Conservation (phyloP, 2,329 filamentous ascomycete genomes). For the Alternaria sp. region DNA sequence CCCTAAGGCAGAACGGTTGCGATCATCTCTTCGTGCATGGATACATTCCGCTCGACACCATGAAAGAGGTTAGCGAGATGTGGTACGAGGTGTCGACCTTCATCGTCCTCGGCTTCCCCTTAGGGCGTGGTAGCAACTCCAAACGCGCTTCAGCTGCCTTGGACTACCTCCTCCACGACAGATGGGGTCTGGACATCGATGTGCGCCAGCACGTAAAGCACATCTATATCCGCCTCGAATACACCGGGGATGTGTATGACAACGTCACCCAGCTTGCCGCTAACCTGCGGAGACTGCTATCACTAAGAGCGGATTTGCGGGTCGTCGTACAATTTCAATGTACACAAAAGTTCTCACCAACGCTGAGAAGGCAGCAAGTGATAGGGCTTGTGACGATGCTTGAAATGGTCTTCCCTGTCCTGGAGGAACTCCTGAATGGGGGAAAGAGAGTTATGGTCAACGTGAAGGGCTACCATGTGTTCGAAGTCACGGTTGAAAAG, state of each 20-base stretch:
- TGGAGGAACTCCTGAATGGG: background rate
- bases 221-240: background rate
- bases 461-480: background rate
- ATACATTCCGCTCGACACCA: background rate
- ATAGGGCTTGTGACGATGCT: background rate
- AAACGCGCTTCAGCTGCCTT: background rate
- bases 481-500: background rate
- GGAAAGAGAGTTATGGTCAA: background rate
- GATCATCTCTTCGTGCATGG: background rate
- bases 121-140: background rate
- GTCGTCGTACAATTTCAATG: background rate
- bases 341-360: accelerated
- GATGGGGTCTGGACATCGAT: background rate
- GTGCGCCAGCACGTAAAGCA: background rate
- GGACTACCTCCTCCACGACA: background rate
- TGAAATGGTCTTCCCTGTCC: background rate
- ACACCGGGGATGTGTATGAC: background rate
- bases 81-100: background rate
- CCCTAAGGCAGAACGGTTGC: background rate
- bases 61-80: background rate
- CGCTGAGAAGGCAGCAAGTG: background rate
- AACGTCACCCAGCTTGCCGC: background rate
- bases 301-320: background rate
- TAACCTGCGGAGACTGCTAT: background rate
- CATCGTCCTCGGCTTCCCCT: background rate